Evolutionary conservation across 805 yeast species (phyloP).

Genomic region (Metschnikowia similis): DNA sequence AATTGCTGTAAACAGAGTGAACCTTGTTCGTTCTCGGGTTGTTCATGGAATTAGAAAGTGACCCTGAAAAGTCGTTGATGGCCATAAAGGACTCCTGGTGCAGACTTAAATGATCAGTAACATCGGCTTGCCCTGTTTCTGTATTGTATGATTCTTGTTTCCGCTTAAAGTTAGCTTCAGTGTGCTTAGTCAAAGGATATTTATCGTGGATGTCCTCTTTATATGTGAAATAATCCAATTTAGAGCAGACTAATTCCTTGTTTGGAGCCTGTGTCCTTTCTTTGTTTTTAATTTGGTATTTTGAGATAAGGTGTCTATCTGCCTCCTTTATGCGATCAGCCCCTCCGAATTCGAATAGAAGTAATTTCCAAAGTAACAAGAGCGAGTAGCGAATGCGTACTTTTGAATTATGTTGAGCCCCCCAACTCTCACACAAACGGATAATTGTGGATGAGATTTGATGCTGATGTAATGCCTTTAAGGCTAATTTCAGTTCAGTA

Average conservation of each 20-base stretch:
- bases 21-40: constrained; percentile 51
- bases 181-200: constrained; percentile 55
- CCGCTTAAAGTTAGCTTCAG: not conserved
- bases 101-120: not conserved
- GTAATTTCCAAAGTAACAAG: constrained; percentile 47
- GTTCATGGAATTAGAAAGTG: constrained; percentile 57
- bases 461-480: constrained; percentile 20
- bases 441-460: constrained; percentile 45
- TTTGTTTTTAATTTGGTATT: constrained; percentile 32
- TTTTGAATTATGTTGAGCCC: constrained; percentile 43
- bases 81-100: constrained; percentile 26
- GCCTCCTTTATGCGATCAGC: constrained; percentile 33
- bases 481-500: not conserved
- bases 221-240: constrained; percentile 79
- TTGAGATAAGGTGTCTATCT: constrained; percentile 43
- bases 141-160: not conserved
- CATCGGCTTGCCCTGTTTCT: not conserved
- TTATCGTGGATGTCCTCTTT: constrained; percentile 69
- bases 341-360: constrained; percentile 63
- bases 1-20: constrained; percentile 39
- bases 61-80: constrained; percentile 42
- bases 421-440: constrained; percentile 59
- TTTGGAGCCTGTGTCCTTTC: constrained; percentile 15
- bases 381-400: constrained; percentile 57
- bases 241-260: constrained; percentile 52